These are phyloP conservation scores for Kockovaella imperatae DNA, from an alignment of 768 basidiomycete genomes.

Conservation along the genomic window DNA sequence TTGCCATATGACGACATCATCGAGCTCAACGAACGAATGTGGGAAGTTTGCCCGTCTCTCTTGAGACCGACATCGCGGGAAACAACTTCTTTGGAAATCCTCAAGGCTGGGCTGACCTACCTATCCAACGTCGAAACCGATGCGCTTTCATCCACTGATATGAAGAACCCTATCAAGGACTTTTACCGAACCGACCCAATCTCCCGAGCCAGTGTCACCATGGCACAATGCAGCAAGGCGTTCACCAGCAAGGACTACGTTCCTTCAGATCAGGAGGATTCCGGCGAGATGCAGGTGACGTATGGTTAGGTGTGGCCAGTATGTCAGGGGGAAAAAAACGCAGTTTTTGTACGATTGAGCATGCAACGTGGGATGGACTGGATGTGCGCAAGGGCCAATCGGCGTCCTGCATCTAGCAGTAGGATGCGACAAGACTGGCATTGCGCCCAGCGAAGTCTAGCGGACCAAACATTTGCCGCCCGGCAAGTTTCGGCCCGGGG, in stretches of 20 bases:
- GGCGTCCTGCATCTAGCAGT: too few relatives aligned
- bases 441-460: too few relatives aligned
- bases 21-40: constrained; percentile 79
- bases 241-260: constrained; percentile 57
- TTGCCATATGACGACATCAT: constrained; percentile 85
- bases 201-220: constrained; percentile 85
- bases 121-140: constrained; percentile 56
- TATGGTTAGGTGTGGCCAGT: too few relatives aligned
- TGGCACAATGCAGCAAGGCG: constrained; percentile 85
- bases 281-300: too few relatives aligned
- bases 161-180: constrained; percentile 76
- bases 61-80: constrained; percentile 79
- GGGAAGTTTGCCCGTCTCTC: constrained; percentile 88
- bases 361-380: too few relatives aligned
- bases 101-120: constrained; percentile 60
- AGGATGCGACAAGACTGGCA: too few relatives aligned
- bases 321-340: too few relatives aligned
- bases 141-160: constrained; percentile 48
- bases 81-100: constrained; percentile 63
- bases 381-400: too few relatives aligned
- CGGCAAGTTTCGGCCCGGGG: too few relatives aligned
- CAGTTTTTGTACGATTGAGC: too few relatives aligned
- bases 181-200: constrained; percentile 97
- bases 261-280: constrained; percentile 22
- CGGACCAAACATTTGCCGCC: too few relatives aligned